Conservation (phyloP, 202 grass and related monocot species). For the Digitaria exilis region DNA sequence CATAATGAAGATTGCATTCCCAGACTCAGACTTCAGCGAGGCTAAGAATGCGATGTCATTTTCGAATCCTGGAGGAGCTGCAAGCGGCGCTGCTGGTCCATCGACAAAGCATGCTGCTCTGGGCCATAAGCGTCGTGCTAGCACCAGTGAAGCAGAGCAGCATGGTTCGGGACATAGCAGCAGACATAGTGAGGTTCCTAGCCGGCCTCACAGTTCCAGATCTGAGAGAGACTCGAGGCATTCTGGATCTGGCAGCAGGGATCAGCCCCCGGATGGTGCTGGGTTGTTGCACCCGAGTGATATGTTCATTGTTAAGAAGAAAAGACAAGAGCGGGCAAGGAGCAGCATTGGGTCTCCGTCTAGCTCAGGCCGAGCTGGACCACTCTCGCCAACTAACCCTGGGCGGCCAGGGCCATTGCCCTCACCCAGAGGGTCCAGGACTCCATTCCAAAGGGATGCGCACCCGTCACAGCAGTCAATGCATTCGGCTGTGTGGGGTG, state of each 20-base stretch:
- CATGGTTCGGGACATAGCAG: conserved; percentile 38
- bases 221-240: conserved; percentile 48
- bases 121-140: conserved; percentile 51
- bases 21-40: conserved; percentile 88
- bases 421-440: conserved; percentile 61
- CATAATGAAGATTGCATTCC: conserved; percentile 99
- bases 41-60: conserved; percentile 61
- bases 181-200: conserved; percentile 39
- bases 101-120: conserved; percentile 38
- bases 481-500: conserved; percentile 59
- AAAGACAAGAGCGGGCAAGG: conserved; percentile 77
- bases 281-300: conserved; percentile 78
- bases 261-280: conserved; percentile 36
- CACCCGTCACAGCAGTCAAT: conserved; percentile 53
- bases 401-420: conserved; percentile 47
- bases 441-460: conserved; percentile 62
- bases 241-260: conserved; percentile 48
- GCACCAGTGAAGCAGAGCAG: conserved; percentile 45
- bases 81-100: conserved; percentile 26
- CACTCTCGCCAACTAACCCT: conserved; percentile 53
- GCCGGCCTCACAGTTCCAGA: conserved; percentile 38
- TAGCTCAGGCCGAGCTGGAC: conserved; percentile 66
- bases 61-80: conserved; percentile 53
- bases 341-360: conserved; percentile 59
- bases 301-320: conserved; percentile 93